phyloP scores from a whole-genome alignment of 768 basidiomycete species.

The Porphyrellus cyaneotinctus region DNA sequence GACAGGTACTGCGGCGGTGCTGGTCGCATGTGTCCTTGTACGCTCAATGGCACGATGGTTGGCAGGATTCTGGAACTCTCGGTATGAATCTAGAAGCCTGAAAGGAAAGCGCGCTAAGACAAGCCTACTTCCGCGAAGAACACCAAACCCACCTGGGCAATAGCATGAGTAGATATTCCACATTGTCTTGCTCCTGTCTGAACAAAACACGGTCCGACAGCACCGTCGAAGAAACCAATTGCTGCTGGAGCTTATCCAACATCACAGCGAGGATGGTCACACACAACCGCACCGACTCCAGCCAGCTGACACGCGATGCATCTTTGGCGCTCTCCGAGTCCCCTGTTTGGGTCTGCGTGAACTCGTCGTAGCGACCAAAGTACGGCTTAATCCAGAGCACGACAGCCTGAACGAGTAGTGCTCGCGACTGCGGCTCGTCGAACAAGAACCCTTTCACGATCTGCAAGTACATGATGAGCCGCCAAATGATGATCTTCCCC shows the following conservation, averaged over 20 bases:
- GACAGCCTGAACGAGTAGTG: slow-evolving; percentile 79
- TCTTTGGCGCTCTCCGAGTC: slow-evolving; percentile 70
- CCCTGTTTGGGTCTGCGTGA: slow-evolving; percentile 52
- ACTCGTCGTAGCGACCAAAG: slow-evolving; percentile 90
- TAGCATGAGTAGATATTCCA: slow-evolving; percentile 79
- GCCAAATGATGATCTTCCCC: slow-evolving; percentile 90
- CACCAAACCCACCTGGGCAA: slow-evolving; percentile 65
- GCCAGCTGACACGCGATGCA: slow-evolving; percentile 76
- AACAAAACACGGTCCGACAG: slow-evolving; percentile 56
- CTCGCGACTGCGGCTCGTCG: slow-evolving; percentile 73
- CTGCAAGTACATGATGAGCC: slow-evolving; percentile 90
- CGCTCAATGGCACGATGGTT: slow-evolving; percentile 70
- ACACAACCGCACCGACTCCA: slow-evolving; percentile 87
- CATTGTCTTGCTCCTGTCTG: slow-evolving; percentile 84
- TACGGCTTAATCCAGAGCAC: slow-evolving; percentile 94
- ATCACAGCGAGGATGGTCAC: slow-evolving; percentile 86
- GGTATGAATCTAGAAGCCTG: slow-evolving; percentile 84
- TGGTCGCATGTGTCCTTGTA: slow-evolving; percentile 54
- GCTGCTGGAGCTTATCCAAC: slow-evolving; percentile 84
- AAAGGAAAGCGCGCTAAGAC: slow-evolving; percentile 1
- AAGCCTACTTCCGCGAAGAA: background rate
- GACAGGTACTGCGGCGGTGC: slow-evolving; percentile 59
- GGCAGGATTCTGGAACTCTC: slow-evolving; percentile 68
- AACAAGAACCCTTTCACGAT: slow-evolving; percentile 87
- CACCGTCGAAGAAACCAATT: slow-evolving; percentile 64